Conservation (phyloP, 176 grass and related monocot species). For the Avena insularis region DNA sequence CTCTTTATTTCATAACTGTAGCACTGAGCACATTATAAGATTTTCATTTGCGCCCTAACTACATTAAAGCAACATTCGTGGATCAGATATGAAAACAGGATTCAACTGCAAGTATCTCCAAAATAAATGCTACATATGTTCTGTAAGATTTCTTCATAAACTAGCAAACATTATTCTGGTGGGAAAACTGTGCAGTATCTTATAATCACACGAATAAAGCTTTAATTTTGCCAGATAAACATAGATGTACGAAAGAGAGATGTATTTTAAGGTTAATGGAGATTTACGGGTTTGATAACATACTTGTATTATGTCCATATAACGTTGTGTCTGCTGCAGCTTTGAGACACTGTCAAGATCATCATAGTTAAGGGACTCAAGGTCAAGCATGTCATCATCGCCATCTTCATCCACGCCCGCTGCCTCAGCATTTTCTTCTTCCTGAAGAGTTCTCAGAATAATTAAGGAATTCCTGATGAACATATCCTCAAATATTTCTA, state of each 20-base stretch:
- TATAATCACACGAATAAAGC: neutral
- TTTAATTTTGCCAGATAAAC: neutral
- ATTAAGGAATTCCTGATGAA: neutral
- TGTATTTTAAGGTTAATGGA: neutral
- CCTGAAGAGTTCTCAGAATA: slow-evolving; percentile 49
- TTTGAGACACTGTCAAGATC: slow-evolving; percentile 80
- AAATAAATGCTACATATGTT: neutral
- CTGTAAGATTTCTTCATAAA: neutral
- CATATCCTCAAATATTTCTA: neutral
- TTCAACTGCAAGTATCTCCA: neutral
- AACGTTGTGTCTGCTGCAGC: slow-evolving; percentile 65
- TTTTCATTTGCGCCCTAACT: slow-evolving; percentile 9
- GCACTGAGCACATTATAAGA: slow-evolving; percentile 12
- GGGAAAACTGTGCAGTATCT: neutral
- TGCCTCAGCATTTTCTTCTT: slow-evolving; percentile 53
- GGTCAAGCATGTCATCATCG: slow-evolving; percentile 56
- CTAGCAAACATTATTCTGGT: neutral
- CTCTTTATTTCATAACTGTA: neutral
- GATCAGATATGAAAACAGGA: slow-evolving; percentile 16
- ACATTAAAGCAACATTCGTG: neutral
- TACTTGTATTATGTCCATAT: slow-evolving; percentile 80
- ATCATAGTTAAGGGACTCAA: slow-evolving; percentile 67
- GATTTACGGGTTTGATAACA: slow-evolving; percentile 15
- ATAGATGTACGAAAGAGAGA: neutral
- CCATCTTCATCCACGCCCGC: slow-evolving; percentile 60